Base-by-base conservation (phyloP, 2,329 filamentous ascomycete species). In the Clonostachys byssicola region DNA sequence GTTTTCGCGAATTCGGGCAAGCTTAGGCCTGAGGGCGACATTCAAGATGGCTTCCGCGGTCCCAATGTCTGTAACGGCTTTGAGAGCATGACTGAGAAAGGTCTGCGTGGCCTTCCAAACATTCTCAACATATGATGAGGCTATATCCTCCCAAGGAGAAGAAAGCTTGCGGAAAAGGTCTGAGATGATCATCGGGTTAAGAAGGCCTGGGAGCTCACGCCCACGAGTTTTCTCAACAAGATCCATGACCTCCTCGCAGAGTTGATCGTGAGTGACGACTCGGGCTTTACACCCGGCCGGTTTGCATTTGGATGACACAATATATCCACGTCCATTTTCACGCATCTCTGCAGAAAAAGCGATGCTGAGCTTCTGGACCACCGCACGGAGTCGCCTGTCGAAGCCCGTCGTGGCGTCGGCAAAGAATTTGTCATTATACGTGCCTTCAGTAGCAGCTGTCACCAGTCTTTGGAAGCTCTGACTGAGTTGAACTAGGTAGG, bases 161-260 rank as follows among this genome's bases (percentile, higher is more conserved):
- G 74, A 81, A 49, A 87, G 81, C 44, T 84, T 73, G 17, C 64
- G 63, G 56, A 88, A 88, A 0, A 88, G 59, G 18, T 85, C 75
- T 0, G 67, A 65, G 1, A 87, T 71, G 12, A 87, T 64, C 46
- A 80, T 57, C 0, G 83, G 75, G 49, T 83, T 83, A 59, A 81
- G 85, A 0, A 68, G 78, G 0, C 83, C 81, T 0, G 80, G 78
- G 0, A 88, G 61, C 56, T 88, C 84, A 5, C 73, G 62, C 2
- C 60, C 61, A 10, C 58, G 52, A 38, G 39, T 54, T 2, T 52
- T 52, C 5, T 47, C 20, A 43, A 65, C 59, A 5, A 58, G 14
- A 8, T 42, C 16, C 49, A 68, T 56, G 0, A 74, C 52, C 8
- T 68, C 52, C 16, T 3, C 47, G 44, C 0, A 48, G 45, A 9